A percentile compares a stretch with the other conserved stretches of the same genome.
Conservation (phyloP, 495 filamentous ascomycete species). For the Penicillium nucicola region DNA sequence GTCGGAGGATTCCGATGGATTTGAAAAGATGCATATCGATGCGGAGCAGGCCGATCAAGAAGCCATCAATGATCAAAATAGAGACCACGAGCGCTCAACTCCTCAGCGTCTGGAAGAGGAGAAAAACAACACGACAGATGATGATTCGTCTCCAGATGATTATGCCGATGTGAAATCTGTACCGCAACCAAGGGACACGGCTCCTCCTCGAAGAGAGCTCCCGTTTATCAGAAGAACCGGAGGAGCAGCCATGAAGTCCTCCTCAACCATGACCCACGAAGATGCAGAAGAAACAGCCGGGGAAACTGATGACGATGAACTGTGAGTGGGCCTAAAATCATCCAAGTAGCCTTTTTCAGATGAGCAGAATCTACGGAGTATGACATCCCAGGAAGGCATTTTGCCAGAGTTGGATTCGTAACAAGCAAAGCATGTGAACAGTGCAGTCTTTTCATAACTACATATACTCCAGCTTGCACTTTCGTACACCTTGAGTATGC, state of each 20-base stretch:
- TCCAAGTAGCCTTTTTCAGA: neutral
- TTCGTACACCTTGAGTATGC: too few species aligned
- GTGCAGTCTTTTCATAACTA: neutral
- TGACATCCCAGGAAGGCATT: neutral
- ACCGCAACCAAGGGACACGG: constrained; percentile 14
- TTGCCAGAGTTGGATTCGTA: neutral
- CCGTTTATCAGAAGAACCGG: constrained; percentile 30
- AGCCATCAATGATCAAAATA: constrained; percentile 28
- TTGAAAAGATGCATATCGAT: constrained; percentile 61
- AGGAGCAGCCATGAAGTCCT: neutral
- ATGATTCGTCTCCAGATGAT: constrained; percentile 11
- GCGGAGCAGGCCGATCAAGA: constrained; percentile 16
- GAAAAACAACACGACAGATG: constrained; percentile 41
- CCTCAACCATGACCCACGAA: neutral
- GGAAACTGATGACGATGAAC: constrained; percentile 53
- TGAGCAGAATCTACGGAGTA: neutral
- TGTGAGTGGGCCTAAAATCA: constrained; percentile 21
- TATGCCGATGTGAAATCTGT: constrained; percentile 1
- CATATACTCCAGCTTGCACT: neutral
- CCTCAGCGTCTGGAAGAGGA: constrained; percentile 34
- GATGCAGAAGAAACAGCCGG: constrained; percentile 35
- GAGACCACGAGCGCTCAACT: constrained; percentile 37
- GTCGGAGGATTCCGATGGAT: constrained; percentile 31
- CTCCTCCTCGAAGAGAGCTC: constrained; percentile 35
- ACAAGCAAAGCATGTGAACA: too few species aligned